Conservation (phyloP, 257 asterid species). For the Apocynum venetum region DNA sequence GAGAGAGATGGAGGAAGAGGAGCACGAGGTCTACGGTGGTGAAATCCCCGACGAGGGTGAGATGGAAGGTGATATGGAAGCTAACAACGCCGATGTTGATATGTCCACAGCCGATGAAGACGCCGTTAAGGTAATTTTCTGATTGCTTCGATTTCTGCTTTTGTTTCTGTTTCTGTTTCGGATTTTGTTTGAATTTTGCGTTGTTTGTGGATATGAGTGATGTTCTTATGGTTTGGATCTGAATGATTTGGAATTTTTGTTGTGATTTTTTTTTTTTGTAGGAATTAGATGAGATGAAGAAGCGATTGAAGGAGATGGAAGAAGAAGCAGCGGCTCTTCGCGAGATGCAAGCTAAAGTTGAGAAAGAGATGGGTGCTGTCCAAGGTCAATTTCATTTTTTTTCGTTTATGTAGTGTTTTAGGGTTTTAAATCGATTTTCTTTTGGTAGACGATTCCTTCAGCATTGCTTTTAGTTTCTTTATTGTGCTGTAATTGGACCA, state of each 20-base stretch:
- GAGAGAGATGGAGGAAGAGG: constrained; percentile 43
- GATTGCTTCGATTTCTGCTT: neutral
- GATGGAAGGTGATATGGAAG: constrained; percentile 42
- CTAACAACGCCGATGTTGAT: constrained; percentile 28
- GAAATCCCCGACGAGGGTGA: constrained; percentile 46
- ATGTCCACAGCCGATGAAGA: constrained; percentile 40
- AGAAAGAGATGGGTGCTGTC: constrained; percentile 47
- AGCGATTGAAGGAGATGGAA: constrained; percentile 49
- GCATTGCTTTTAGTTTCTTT: neutral
- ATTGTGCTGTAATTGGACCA: neutral
- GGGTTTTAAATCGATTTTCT: neutral
- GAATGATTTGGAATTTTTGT: neutral
- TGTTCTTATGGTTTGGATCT: constrained; percentile 16
- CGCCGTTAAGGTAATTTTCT: constrained; percentile 31
- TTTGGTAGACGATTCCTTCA: neutral
- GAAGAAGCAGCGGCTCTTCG: constrained; percentile 49
- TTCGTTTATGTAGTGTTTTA: neutral
- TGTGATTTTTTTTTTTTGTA: neutral
- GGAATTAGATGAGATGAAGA: constrained; percentile 55
- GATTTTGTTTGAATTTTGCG: neutral
- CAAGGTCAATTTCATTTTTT: constrained; percentile 25
- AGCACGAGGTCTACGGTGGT: constrained; percentile 51
- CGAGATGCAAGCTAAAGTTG: constrained; percentile 50
- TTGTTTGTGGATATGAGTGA: neutral
- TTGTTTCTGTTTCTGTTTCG: neutral